These are phyloP conservation scores for Bruguiera gymnorhiza DNA, from an alignment of 345 rosid species.

Conservation along the genomic window DNA sequence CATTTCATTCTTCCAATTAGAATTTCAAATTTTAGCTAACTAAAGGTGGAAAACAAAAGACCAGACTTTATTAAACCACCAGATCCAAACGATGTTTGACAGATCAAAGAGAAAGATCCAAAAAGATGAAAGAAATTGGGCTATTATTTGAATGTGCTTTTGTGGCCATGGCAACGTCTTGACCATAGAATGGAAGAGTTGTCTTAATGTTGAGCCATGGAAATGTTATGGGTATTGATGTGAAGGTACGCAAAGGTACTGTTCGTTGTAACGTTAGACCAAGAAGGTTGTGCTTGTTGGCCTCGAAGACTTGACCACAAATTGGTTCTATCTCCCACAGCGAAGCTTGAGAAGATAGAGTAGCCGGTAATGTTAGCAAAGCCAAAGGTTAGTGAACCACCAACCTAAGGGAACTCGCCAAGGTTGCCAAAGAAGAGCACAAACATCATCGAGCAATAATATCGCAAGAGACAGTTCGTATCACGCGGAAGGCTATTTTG, in stretches of 20 bases:
- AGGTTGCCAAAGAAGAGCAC: slow-evolving; percentile 69
- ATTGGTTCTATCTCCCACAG: slow-evolving; percentile 87
- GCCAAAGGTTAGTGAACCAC: slow-evolving; percentile 83
- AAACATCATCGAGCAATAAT: slow-evolving; percentile 80
- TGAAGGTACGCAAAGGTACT: slow-evolving; percentile 47
- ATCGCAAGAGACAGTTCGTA: slow-evolving; percentile 63
- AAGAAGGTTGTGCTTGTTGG: slow-evolving; percentile 48
- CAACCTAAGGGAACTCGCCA: slow-evolving; percentile 70
- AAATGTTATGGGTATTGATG: slow-evolving; percentile 61
- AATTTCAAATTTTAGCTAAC: too few relatives aligned
- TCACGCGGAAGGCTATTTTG: slow-evolving; percentile 61
- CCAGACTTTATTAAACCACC: too few relatives aligned
- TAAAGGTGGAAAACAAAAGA: too few relatives aligned
- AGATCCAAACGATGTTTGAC: too few relatives aligned
- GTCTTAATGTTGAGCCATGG: slow-evolving; percentile 72
- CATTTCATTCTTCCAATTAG: too few relatives aligned
- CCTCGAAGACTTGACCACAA: slow-evolving; percentile 86
- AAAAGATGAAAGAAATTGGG: slow-evolving; percentile 41
- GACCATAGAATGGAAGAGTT: slow-evolving; percentile 54
- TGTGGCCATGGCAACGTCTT: slow-evolving; percentile 52
- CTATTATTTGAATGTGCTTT: slow-evolving; percentile 47
- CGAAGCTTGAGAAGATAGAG: slow-evolving; percentile 79
- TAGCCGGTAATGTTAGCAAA: slow-evolving; percentile 92
- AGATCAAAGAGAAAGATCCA: too few relatives aligned
- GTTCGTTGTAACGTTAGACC: slow-evolving; percentile 64